Percentiles rank a stretch among this genome's conserved stretches.
Evolutionary conservation across 1,284 basidiomycete species (phyloP).

Genomic region (Ustilago lituana): DNA sequence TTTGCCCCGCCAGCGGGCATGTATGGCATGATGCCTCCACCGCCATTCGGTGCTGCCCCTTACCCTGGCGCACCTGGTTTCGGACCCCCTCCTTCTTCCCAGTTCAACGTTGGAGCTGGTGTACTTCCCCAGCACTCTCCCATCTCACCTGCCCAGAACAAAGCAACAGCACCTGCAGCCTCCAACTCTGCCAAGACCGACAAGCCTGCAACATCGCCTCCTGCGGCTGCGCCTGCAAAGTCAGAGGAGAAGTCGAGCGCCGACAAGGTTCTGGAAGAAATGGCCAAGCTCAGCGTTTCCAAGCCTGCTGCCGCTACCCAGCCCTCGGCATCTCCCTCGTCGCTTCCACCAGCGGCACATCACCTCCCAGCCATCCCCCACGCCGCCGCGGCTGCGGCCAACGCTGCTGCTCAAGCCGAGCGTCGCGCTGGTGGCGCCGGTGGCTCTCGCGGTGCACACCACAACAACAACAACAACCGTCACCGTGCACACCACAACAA

Average conservation of each 20-base stretch:
- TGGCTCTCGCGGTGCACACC: constrained; percentile 9
- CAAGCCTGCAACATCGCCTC: constrained; percentile 22
- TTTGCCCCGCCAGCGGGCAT: constrained; percentile 21
- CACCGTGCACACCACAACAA: neutral
- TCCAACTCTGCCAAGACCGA: constrained; percentile 1
- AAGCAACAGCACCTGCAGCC: constrained; percentile 21
- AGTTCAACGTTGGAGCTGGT: constrained; percentile 33
- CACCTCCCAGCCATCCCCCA: constrained; percentile 53
- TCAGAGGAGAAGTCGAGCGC: constrained; percentile 33
- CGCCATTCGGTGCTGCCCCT: constrained; percentile 16
- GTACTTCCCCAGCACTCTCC: constrained; percentile 22
- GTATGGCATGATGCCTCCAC: constrained; percentile 39
- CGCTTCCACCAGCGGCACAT: constrained; percentile 26
- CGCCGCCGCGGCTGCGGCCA: constrained; percentile 48
- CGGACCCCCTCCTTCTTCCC: constrained; percentile 41
- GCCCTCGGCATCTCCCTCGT: constrained; percentile 28
- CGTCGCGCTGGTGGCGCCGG: constrained; percentile 12
- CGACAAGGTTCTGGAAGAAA: constrained; percentile 53
- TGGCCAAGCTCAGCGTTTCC: constrained; percentile 54
- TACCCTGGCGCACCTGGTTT: constrained; percentile 26
- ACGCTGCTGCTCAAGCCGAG: constrained; percentile 22
- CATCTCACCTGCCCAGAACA: constrained; percentile 4
- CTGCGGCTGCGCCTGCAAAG: constrained; percentile 10
- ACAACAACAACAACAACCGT: constrained; percentile 1
- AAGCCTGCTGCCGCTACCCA: constrained; percentile 13